Base-by-base conservation (phyloP, 148 eudicot species). In the Limonium bicolor region DNA sequence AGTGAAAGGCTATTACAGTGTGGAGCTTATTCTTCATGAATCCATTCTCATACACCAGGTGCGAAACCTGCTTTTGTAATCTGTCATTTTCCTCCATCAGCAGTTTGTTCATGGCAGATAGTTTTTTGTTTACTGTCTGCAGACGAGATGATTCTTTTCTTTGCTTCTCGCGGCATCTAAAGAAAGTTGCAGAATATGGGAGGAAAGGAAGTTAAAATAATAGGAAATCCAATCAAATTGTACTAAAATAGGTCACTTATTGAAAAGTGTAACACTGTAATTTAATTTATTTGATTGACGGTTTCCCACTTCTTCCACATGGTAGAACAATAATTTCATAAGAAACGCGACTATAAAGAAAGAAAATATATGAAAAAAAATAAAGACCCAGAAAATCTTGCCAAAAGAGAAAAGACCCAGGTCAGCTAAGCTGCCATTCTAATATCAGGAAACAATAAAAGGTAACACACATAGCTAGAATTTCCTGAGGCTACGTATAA, bases 51-150 rank as follows among this genome's bases (percentile, higher is more conserved):
- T 69, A 76, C 14, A 76, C 82, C 53, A 76, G 46, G 13, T 68
- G 78, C 0, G 77, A 67, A 48, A 76, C 82, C 55, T 76, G 82
- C 50, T 76, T 76, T 45, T 72, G 78, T 32, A 76, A 60, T 36
- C 78, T 77, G 41, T 76, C 83, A 59, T 76, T 76, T 42, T 72
- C 78, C 42, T 72, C 83, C 83, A 72, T 72, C 52, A 76, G 49
- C 62, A 68, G 51, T 62, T 76, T 72, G 54, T 76, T 76, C 78
- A 76, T 76, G 26, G 83, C 78, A 54, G 49, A 15, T 50, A 76
- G 59, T 69, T 72, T 72, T 48, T 71, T 56, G 35, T 72, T 76
- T 2, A 68, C 78, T 5, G 72, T 61, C 61, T 62, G 72, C 62
- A 76, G 78, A 20, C 75, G 71, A 49, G 75, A 64, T 24, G 83